Evolutionary conservation across 1,139 yeast genomes (phyloP).

Genomic region (Tardiomyces blankii): DNA sequence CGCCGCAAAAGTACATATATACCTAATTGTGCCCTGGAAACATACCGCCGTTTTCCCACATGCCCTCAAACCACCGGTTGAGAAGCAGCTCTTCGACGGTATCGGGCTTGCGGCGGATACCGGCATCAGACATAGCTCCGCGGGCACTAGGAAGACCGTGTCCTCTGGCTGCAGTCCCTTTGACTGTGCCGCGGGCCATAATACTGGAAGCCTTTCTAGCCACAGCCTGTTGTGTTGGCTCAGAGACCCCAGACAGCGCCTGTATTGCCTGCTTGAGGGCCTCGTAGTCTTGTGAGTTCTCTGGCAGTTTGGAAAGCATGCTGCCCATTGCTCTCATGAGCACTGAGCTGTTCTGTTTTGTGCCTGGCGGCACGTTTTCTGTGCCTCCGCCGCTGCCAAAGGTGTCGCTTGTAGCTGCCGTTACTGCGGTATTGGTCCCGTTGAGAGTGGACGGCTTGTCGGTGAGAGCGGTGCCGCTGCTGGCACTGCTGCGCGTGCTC

Average conservation of each 20-base stretch:
- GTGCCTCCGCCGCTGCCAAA: background rate
- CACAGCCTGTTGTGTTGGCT: background rate
- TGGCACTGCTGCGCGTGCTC: no score
- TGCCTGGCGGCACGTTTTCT: background rate
- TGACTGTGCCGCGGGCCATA: background rate
- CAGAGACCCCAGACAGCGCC: background rate
- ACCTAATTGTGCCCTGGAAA: no score
- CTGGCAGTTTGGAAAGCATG: background rate
- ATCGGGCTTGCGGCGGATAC: conserved; percentile 26
- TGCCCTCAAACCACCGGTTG: conserved; percentile 33
- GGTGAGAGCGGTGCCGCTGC: no score
- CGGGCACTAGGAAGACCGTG: no score
- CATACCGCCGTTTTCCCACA: background rate
- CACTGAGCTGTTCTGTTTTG: background rate
- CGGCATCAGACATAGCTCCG: background rate
- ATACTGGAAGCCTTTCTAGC: background rate
- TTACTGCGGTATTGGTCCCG: no score
- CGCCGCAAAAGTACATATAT: no score
- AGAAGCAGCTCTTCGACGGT: conserved; percentile 36
- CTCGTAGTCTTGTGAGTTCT: background rate
- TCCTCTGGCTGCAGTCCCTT: background rate
- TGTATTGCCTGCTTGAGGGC: background rate
- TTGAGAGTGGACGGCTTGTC: no score
- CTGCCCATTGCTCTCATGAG: background rate
- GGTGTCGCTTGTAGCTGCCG: background rate